Evolutionary conservation across 441 rosid genomes (phyloP).

Genomic region (Gossypium aridum): DNA sequence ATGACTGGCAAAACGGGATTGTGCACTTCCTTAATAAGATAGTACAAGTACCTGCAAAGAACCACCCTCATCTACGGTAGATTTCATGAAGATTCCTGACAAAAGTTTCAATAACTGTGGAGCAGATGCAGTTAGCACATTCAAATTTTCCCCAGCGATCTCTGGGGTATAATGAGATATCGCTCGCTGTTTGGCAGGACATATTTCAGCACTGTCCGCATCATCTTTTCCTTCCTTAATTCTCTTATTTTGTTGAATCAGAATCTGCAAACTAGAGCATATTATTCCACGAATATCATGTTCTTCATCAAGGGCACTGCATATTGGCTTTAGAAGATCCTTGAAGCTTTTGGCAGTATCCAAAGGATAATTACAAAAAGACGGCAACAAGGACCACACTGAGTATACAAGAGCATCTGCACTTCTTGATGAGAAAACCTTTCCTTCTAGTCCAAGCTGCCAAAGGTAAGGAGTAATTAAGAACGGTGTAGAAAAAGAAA

Average conservation of each 20-base stretch:
- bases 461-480: slow-evolving; percentile 22
- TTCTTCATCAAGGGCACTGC: slow-evolving; percentile 55
- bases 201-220: slow-evolving; percentile 26
- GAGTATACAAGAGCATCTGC: slow-evolving; percentile 67
- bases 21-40: not conserved
- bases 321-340: slow-evolving; percentile 46
- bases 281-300: slow-evolving; percentile 58
- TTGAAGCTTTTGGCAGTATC: slow-evolving; percentile 74
- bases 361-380: slow-evolving; percentile 79
- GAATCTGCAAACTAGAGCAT: slow-evolving; percentile 67
- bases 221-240: slow-evolving; percentile 34
- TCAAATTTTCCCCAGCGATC: slow-evolving; percentile 55
- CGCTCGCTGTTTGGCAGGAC: slow-evolving; percentile 47
- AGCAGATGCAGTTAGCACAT: slow-evolving; percentile 50
- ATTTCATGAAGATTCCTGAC: slow-evolving; percentile 55
- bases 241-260: slow-evolving; percentile 68
- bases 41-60: slow-evolving; percentile 60
- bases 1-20: not conserved
- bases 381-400: slow-evolving; percentile 85
- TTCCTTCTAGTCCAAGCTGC: slow-evolving; percentile 78
- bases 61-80: slow-evolving; percentile 80
- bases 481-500: slow-evolving; percentile 10
- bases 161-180: slow-evolving; percentile 42
- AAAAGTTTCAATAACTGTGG: slow-evolving; percentile 51
- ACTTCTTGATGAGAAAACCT: slow-evolving; percentile 51